These are phyloP conservation scores for Globisporangium orthogonon DNA, from an alignment of 352 stramenopile species.

Conservation along the genomic window DNA sequence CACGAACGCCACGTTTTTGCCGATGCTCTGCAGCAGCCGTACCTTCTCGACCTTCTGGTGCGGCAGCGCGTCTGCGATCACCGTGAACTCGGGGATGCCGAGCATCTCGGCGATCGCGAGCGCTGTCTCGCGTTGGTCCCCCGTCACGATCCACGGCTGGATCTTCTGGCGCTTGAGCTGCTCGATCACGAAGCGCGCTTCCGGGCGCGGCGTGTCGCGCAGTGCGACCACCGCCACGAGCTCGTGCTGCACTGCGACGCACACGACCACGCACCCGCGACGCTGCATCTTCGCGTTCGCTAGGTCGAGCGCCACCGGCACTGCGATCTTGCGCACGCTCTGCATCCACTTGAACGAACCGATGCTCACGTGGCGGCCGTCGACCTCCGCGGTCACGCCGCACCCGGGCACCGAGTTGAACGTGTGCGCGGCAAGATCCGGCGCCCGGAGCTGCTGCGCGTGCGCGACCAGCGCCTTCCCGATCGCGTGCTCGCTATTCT, in stretches of 20 bases:
- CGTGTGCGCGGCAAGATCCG: conserved; percentile 15
- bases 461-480: conserved; percentile 45
- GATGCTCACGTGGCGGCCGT: conserved; percentile 24
- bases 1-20: conserved; percentile 69
- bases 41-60: conserved; percentile 80
- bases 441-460: conserved; percentile 22
- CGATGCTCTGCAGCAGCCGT: conserved; percentile 53
- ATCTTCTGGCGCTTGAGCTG: conserved; percentile 45
- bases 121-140: conserved; percentile 60
- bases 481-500: conserved; percentile 61
- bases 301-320: conserved; percentile 34
- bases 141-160: conserved; percentile 71
- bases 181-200: conserved; percentile 49
- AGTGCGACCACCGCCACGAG: conserved; percentile 49
- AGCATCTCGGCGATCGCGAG: conserved; percentile 41
- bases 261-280: conserved; percentile 51
- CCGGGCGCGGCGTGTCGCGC: conserved; percentile 36
- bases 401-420: conserved; percentile 58
- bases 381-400: conserved; percentile 41
- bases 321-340: conserved; percentile 33
- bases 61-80: conserved; percentile 57
- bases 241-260: conserved; percentile 45
- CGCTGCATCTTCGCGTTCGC: conserved; percentile 43
- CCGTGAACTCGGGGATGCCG: conserved; percentile 43
- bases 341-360: conserved; percentile 73